Evolutionary conservation across 257 asterid genomes (phyloP).

Genomic region (Solanum sitiens): DNA sequence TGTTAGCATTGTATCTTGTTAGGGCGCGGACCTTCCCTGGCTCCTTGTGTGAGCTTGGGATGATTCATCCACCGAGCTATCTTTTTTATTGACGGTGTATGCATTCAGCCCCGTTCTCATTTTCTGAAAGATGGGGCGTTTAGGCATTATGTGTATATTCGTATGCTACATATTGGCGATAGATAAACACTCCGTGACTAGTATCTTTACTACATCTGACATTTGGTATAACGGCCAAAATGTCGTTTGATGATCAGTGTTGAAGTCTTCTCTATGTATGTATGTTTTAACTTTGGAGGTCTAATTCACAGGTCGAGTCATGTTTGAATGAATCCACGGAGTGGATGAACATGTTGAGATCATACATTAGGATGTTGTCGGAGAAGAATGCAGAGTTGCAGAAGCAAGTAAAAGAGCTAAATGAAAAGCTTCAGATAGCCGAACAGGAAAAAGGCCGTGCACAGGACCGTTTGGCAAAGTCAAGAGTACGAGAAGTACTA

Average conservation of each 20-base stretch:
- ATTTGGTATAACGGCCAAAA: neutral
- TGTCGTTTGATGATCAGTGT: neutral
- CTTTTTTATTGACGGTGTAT: neutral
- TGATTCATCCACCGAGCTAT: neutral
- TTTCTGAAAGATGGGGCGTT: neutral
- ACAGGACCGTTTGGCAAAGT: neutral
- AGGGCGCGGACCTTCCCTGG: neutral
- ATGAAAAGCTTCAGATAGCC: slow-evolving; percentile 1
- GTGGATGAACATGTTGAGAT: neutral
- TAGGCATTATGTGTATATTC: neutral
- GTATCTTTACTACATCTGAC: neutral
- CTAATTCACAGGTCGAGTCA: neutral
- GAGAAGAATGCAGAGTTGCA: slow-evolving; percentile 9
- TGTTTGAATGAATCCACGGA: slow-evolving; percentile 6
- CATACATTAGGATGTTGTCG: neutral
- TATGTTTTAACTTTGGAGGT: neutral
- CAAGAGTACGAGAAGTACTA: slow-evolving; percentile 4
- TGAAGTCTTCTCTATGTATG: neutral
- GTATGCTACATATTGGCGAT: neutral
- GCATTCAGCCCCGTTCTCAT: neutral
- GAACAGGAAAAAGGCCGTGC: slow-evolving; percentile 1
- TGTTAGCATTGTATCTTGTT: neutral
- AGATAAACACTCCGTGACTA: neutral
- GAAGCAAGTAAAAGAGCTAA: slow-evolving; percentile 5
- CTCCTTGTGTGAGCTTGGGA: neutral